Evolutionary conservation across 2,329 filamentous ascomycete species (phyloP).

Genomic region (Davidsoniella virescens): DNA sequence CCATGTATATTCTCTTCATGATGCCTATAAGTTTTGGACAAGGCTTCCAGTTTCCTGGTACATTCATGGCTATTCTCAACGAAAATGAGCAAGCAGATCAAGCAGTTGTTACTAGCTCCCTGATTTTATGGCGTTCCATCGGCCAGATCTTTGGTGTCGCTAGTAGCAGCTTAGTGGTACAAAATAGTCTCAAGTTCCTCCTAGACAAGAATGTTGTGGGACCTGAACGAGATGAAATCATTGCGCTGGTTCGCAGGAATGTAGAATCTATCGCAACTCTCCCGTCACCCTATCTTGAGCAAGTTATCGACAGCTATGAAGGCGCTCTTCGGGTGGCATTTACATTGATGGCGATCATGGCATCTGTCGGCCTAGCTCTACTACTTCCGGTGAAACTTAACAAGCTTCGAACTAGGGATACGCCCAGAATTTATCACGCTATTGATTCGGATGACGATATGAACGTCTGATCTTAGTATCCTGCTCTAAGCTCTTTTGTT

Average conservation of each 20-base stretch:
- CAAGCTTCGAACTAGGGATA: too few species aligned
- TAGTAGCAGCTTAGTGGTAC: conserved; percentile 52
- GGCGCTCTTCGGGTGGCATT: conserved; percentile 23
- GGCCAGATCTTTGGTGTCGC: conserved; percentile 62
- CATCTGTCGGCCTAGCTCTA: too few species aligned
- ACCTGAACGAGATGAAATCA: conserved; percentile 38
- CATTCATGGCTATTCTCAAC: conserved; percentile 47
- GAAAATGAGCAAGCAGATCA: conserved; percentile 43
- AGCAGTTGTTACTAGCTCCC: conserved; percentile 52
- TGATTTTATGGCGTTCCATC: conserved; percentile 55
- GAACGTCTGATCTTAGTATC: too few species aligned
- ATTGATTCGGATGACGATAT: too few species aligned
- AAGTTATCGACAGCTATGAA: conserved; percentile 40
- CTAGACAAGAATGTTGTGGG: conserved; percentile 43
- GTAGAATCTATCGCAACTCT: conserved; percentile 36
- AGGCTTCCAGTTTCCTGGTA: conserved; percentile 48
- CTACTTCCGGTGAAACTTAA: too few species aligned
- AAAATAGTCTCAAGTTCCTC: conserved; percentile 49
- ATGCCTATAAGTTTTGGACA: conserved; percentile 40
- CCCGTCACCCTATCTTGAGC: conserved; percentile 29
- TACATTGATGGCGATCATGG: too few species aligned
- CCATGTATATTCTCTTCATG: conserved; percentile 38
- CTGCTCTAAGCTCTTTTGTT: too few species aligned
- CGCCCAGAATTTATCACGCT: too few species aligned
- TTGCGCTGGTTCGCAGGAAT: conserved; percentile 34